Base-by-base conservation (phyloP, 257 asterid species). In the Penstemon davidsonii region DNA sequence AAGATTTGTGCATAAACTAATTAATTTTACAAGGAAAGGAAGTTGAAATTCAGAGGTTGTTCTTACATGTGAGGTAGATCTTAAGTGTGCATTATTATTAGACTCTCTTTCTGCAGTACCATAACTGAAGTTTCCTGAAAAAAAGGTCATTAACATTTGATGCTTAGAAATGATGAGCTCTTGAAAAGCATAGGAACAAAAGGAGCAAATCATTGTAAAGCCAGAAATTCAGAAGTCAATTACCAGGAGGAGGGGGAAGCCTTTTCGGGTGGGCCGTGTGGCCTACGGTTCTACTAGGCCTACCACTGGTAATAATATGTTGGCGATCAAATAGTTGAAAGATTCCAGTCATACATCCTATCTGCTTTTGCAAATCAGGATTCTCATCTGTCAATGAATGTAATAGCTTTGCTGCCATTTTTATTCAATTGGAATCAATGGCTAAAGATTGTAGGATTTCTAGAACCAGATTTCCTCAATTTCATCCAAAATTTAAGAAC, bases 321-420 rank as follows among this genome's bases (percentile, higher is more conserved):
- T 82, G 95, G 4, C 95, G 95, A 81, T 92, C 96, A 64, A 92
- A 92, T 69, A 92, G 40, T 51, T 92, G 98, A 78, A 89, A 85
- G 40, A 92, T 81, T 54, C 98, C 96, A 3, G 89, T 86, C 95
- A 92, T 92, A 79, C 98, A 92, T 55, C 98, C 98, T 19, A 92
- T 86, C 69, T 92, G 96, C 82, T 86, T 92, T 70, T 87, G 92
- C 81, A 92, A 72, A 70, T 92, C 98, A 36, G 86, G 81, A 54
- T 86, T 84, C 7, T 89, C 98, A 76, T 92, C 96, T 40, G 92
- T 82, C 76, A 92, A 72, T 61, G 98, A 84, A 75, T 87, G 98
- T 53, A 92, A 78, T 52, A 89, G 81, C 76, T 84, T 92, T 53
- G 96, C 92, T 45, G 96, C 96, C 98, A 89, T 92, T 12, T 12